Base-by-base conservation (phyloP, 2,329 filamentous ascomycete genomes). In the Colletotrichum shisoi region DNA sequence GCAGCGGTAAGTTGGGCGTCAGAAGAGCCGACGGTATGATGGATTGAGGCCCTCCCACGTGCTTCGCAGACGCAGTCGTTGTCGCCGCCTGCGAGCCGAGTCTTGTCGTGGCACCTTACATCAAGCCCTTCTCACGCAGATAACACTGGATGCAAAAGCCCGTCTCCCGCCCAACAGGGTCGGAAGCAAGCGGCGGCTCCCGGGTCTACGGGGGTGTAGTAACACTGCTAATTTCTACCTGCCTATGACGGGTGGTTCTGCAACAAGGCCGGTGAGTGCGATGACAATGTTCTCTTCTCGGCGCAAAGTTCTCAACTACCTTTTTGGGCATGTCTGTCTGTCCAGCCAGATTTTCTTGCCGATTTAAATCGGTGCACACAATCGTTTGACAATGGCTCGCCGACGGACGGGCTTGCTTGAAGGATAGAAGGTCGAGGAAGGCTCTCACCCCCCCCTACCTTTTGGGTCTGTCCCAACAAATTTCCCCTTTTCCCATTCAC, bases 31-130 rank as follows among this genome's bases (percentile, higher is more conserved):
- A 31, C 19, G 39, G 31, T 31, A 17, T 53, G 12, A 62, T 31
- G 61, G 56, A 67, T 46, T 57, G 56, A 62, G 49, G 39, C 44
- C 37, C 54, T 40, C 56, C 65, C 62, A 67, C 57, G 66, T 62
- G 63, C 57, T 52, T 62, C 27, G 34, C 45, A 34, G 57, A 57
- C 24, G 62, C 52, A 52, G 52, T 42, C 37, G 42, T 42, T 24
- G 42, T 31, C 57, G 57, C 54, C 54, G 57, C 63, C 24, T 34
- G 15, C 44, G 52, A 67, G 52, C 31, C 63, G 63, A 31, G 57
- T 65, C 19, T 68, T 57, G 63, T 67, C 66, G 63, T 67, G 66
- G 62, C 66, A 68, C 66, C 66, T 45, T 57, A 68, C 57, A n/a
- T 51, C 57, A 67, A 67, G 66, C 52, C 7, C 53, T 57, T 40